These are phyloP conservation scores for Eucalyptus coolabah DNA, from an alignment of 345 rosid genomes.

Conservation along the genomic window DNA sequence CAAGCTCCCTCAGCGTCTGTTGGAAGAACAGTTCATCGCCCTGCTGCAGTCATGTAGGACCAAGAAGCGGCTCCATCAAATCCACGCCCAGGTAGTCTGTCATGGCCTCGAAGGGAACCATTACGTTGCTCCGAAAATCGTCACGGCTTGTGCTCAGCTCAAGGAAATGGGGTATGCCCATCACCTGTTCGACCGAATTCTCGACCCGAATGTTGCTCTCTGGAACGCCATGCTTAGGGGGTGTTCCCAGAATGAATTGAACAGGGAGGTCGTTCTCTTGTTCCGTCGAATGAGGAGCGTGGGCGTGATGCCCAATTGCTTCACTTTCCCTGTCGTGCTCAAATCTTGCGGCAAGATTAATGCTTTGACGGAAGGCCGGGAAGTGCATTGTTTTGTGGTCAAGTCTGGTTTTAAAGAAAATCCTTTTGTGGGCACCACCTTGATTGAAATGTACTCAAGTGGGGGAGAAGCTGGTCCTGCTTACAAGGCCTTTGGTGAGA, in stretches of 20 bases:
- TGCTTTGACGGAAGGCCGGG: conserved; percentile 43
- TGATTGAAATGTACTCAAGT: conserved; percentile 67
- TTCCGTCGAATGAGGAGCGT: conserved; percentile 34
- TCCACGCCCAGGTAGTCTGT: conserved; percentile 30
- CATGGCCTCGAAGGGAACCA: conserved; percentile 27
- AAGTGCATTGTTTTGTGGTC: conserved; percentile 48
- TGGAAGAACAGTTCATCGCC: conserved; percentile 43
- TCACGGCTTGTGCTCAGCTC: neutral
- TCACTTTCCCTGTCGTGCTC: conserved; percentile 58
- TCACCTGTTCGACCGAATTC: conserved; percentile 60
- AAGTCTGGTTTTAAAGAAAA: conserved; percentile 52
- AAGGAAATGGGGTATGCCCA: conserved; percentile 21
- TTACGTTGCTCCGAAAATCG: conserved; percentile 34
- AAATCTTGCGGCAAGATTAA: conserved; percentile 42
- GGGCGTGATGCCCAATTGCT: conserved; percentile 53
- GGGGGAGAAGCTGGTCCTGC: conserved; percentile 26
- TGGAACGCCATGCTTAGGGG: conserved; percentile 76
- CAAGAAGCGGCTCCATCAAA: conserved; percentile 38
- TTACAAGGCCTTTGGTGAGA: conserved; percentile 52
- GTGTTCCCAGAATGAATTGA: conserved; percentile 15
- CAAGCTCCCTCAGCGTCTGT: neutral
- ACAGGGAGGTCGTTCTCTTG: conserved; percentile 28
- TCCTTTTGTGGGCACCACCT: conserved; percentile 38
- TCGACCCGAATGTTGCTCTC: conserved; percentile 21
- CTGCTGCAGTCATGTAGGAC: conserved; percentile 55